Evolutionary conservation across 495 filamentous ascomycete genomes (phyloP).

Genomic region (Penicillium pulvis): DNA sequence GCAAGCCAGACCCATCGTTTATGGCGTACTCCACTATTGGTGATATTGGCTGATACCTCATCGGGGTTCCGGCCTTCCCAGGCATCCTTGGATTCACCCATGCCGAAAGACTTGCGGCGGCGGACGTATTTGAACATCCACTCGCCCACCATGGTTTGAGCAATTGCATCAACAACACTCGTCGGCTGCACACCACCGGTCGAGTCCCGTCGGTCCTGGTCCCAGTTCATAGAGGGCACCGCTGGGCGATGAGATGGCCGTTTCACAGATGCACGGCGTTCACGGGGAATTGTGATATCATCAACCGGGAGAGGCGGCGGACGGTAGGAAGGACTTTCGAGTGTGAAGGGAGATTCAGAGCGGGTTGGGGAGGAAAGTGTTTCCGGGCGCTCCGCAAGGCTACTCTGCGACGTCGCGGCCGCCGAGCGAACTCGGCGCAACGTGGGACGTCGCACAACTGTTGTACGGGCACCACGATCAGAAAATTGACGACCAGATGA

Average conservation of each 20-base stretch:
- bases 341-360: conserved; percentile 63
- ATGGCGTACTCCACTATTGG: conserved; percentile 67
- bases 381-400: conserved; percentile 44
- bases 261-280: conserved; percentile 20
- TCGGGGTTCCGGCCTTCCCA: conserved; percentile 53
- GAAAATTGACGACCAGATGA: conserved; percentile 48
- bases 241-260: conserved; percentile 25
- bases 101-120: conserved; percentile 81
- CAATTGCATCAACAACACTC: conserved; percentile 95
- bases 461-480: conserved; percentile 34
- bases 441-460: conserved; percentile 42
- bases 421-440: conserved; percentile 85
- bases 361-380: conserved; percentile 68
- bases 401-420: conserved; percentile 61
- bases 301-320: conserved; percentile 74
- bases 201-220: conserved; percentile 50
- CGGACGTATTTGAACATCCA: conserved; percentile 99
- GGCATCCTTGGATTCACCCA: conserved; percentile 67
- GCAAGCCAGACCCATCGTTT: conserved; percentile 99
- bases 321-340: conserved; percentile 62
- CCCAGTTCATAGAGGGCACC: conserved; percentile 25
- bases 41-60: conserved; percentile 57
- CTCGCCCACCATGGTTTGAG: conserved; percentile 97
- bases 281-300: conserved; percentile 62
- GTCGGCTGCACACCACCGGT: conserved; percentile 66